phyloP scores from a whole-genome alignment of 345 rosid species.

The Brassica carinata region DNA sequence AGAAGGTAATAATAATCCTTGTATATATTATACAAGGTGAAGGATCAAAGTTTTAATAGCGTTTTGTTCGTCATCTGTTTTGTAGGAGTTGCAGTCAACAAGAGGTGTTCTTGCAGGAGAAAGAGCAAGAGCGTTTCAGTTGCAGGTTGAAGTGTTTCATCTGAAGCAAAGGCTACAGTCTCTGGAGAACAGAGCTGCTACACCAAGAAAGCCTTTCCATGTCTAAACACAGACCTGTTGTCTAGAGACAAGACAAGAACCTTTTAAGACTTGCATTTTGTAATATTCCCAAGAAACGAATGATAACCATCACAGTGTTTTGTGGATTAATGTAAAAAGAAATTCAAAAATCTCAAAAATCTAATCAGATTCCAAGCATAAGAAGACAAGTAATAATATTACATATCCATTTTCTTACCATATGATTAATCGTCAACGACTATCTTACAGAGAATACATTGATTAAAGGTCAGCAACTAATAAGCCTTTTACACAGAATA shows the following conservation, averaged over 20 bases:
- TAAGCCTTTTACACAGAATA: slow-evolving; percentile 18
- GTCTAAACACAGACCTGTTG: slow-evolving; percentile 39
- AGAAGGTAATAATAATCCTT: slow-evolving; percentile 58
- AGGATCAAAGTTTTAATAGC: neutral
- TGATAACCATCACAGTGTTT: neutral
- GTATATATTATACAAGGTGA: neutral
- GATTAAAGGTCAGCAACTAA: neutral
- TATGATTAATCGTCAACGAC: neutral
- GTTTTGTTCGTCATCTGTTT: neutral
- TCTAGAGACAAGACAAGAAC: neutral
- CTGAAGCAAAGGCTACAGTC: slow-evolving; percentile 93
- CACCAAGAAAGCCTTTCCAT: slow-evolving; percentile 79
- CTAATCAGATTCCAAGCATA: slow-evolving; percentile 17
- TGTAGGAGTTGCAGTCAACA: slow-evolving; percentile 81
- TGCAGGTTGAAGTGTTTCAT: slow-evolving; percentile 98
- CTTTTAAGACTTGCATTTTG: slow-evolving; percentile 11
- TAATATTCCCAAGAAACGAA: neutral
- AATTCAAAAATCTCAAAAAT: neutral
- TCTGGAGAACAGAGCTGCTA: slow-evolving; percentile 74
- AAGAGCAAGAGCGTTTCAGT: slow-evolving; percentile 92
- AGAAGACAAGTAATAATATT: neutral
- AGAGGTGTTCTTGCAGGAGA: slow-evolving; percentile 96
- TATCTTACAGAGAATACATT: neutral
- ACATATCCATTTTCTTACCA: slow-evolving; percentile 19
- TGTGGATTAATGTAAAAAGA: slow-evolving; percentile 24